A percentile compares a stretch with the other conserved stretches of the same genome.
Conservation (phyloP, 352 stramenopile species). For the Phytophthora cajani region DNA sequence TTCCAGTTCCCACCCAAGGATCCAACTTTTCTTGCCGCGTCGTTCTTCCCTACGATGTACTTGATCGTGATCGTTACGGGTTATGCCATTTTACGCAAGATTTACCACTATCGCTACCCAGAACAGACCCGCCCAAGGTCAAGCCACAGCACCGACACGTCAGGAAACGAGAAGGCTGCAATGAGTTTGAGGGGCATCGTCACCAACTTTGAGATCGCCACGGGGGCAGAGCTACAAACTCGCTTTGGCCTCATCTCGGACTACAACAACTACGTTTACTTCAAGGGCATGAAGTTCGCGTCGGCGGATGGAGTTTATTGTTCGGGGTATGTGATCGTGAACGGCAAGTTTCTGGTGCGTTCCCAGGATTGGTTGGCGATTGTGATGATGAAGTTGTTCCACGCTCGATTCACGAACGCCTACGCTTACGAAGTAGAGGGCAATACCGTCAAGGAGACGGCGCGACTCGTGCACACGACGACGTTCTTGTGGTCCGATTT, state of each 20-base stretch:
- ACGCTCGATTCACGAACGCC: slow-evolving; percentile 16
- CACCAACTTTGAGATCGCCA: slow-evolving; percentile 35
- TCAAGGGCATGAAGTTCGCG: slow-evolving; percentile 47
- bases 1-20: slow-evolving; percentile 17
- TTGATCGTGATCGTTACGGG: slow-evolving; percentile 5
- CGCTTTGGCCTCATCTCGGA: slow-evolving; percentile 37
- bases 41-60: slow-evolving; percentile 18
- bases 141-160: slow-evolving; percentile 11
- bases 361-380: slow-evolving; percentile 30
- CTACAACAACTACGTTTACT: slow-evolving; percentile 43
- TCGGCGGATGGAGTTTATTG: slow-evolving; percentile 41
- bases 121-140: slow-evolving; percentile 11
- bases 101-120: slow-evolving; percentile 14
- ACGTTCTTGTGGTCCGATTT: slow-evolving; percentile 32
- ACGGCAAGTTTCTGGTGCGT: slow-evolving; percentile 41
- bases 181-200: slow-evolving; percentile 10
- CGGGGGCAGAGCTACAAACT: slow-evolving; percentile 28
- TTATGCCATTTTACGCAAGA: slow-evolving; percentile 15
- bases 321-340: slow-evolving; percentile 43
- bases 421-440: slow-evolving; percentile 42
- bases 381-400: slow-evolving; percentile 33
- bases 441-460: slow-evolving; percentile 32
- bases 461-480: slow-evolving; percentile 30
- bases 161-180: slow-evolving; percentile 12
- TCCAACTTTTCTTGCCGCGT: slow-evolving; percentile 12